Percentiles rank a stretch among this genome's conserved stretches.
These are phyloP conservation scores for Aspergillus fumigatus DNA, from an alignment of 2,329 filamentous ascomycete genomes.

Conservation along the genomic window DNA sequence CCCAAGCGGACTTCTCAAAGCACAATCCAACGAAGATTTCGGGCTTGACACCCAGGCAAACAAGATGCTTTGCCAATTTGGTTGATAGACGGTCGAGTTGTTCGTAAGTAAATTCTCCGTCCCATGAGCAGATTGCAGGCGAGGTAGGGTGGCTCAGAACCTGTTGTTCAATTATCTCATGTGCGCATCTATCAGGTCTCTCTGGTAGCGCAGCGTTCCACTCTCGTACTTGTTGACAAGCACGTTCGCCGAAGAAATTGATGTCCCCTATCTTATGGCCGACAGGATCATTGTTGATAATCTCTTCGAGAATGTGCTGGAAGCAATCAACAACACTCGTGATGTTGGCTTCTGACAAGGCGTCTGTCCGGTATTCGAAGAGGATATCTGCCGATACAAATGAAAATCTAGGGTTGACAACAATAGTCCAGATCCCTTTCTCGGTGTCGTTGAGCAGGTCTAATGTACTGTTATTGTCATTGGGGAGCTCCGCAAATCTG, in stretches of 20 bases:
- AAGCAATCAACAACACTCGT: constrained; percentile 31
- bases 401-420: constrained; percentile 25
- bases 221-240: constrained; percentile 25
- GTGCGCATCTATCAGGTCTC: constrained; percentile 29
- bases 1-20: constrained; percentile 43
- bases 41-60: constrained; percentile 35
- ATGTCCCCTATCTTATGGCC: constrained; percentile 23
- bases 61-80: constrained; percentile 34
- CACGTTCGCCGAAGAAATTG: constrained; percentile 28
- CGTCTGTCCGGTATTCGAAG: constrained; percentile 48
- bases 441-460: neutral
- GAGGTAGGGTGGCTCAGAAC: constrained; percentile 18
- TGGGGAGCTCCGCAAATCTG: constrained; percentile 3
- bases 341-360: constrained; percentile 41
- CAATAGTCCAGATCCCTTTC: constrained; percentile 20
- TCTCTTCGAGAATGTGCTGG: constrained; percentile 26
- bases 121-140: constrained; percentile 32
- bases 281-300: constrained; percentile 14
- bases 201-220: constrained; percentile 32
- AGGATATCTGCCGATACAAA: constrained; percentile 43
- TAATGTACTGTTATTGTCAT: neutral
- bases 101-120: constrained; percentile 34
- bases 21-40: constrained; percentile 37
- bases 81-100: constrained; percentile 37
- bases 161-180: constrained; percentile 35